Conservation (phyloP, 495 filamentous ascomycete species). For the Tuber microsphaerosporum region DNA sequence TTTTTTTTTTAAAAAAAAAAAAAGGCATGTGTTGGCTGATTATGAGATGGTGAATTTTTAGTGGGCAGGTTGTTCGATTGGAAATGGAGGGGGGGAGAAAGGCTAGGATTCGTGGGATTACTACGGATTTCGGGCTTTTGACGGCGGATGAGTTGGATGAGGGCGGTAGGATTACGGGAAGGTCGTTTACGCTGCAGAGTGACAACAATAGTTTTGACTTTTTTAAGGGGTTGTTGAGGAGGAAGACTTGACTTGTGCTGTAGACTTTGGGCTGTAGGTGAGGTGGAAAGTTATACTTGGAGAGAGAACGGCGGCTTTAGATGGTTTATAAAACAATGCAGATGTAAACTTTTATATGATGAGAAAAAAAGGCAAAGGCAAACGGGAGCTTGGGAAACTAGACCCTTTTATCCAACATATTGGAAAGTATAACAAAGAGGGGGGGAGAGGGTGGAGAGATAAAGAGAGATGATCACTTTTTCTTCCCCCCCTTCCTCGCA, state of each 20-base stretch:
- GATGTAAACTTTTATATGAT: background rate
- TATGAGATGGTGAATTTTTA: background rate
- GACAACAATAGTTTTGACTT: conserved; percentile 99
- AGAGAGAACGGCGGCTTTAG: background rate
- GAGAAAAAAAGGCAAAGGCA: background rate
- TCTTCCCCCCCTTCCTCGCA: conserved; percentile 18
- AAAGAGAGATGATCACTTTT: conserved; percentile 15
- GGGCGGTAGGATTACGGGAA: conserved; percentile 65
- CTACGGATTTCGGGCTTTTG: conserved; percentile 76
- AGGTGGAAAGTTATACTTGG: background rate
- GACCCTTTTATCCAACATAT: background rate
- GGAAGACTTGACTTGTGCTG: conserved; percentile 49
- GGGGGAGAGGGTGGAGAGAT: background rate
- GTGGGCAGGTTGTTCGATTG: conserved; percentile 76
- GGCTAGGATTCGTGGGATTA: conserved; percentile 84
- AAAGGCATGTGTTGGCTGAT: background rate
- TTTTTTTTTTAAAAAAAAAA: background rate
- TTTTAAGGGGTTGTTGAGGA: conserved; percentile 77
- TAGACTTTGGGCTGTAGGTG: background rate
- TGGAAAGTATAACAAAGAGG: background rate
- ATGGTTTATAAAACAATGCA: background rate
- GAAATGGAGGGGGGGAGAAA: conserved; percentile 71
- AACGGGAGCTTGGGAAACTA: background rate
- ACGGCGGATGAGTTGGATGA: conserved; percentile 83
- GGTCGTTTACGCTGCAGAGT: conserved; percentile 76